Base-by-base conservation (phyloP, 768 basidiomycete species). In the Hygrophorus russula region DNA sequence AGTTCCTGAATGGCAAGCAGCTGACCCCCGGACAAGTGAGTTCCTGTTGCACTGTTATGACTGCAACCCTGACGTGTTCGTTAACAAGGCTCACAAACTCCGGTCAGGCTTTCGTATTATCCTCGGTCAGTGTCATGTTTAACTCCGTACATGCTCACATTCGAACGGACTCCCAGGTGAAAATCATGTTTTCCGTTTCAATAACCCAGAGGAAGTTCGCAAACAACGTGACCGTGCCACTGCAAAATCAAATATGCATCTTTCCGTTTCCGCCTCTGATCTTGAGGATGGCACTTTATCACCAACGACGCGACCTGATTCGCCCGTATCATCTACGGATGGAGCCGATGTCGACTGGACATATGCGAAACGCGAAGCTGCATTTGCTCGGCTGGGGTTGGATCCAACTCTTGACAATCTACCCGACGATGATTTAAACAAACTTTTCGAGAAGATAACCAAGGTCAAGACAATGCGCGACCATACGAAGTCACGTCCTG, bases 131-230 rank as follows among this genome's bases (percentile, higher is more conserved):
- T 64, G 38, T 36, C 50, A 29, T 35, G 13, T 32, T 38, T 42
- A 27, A 31, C n/a, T 17, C 52, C 48, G 49, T 46, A 18, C 46
- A 39, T 41, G 43, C 31, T 49, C 36, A 15, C 45, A 52, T 18
- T 48, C 45, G 44, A 30, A 27, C 44, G 46, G 46, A 45, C 15
- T 35, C 44, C 37, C 47, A 89, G 88, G 94, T 42, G 93, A 97
- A 52, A 82, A 91, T 50, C 96, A 99, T 65, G 92, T 98, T 44
- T 99, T 99, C 62, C 78, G 96, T 13, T 98, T 96, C 64, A 98
- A 88, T 56, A 86, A 94, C 55, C 91, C 91, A 0, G 89, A 92
- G 60, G 89, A 91, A 61, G 91, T 93, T 48, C 86, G 91, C 50
- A 91, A 88, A 56, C 84, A 79, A 54, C 79, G 91, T 34, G 85